phyloP scores from a whole-genome alignment of 345 rosid species.

The Moricandia moricandioides region DNA sequence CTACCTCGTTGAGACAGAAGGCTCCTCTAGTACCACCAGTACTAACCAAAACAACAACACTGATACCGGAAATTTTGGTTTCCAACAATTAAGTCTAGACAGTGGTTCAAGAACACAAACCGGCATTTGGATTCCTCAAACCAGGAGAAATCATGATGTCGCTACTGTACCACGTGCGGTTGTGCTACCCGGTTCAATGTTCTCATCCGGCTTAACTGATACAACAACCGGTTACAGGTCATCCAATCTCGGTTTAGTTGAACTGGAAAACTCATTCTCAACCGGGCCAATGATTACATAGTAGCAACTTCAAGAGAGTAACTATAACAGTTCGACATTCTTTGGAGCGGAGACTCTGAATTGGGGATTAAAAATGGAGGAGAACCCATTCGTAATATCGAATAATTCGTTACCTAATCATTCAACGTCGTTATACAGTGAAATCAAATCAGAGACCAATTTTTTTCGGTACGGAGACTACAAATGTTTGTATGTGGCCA shows the following conservation, averaged over 20 bases:
- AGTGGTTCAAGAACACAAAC: constrained; percentile 25
- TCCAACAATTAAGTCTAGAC: constrained; percentile 29
- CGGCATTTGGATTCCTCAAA: constrained; percentile 34
- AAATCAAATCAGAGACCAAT: constrained; percentile 69
- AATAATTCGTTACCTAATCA: constrained; percentile 50
- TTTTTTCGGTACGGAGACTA: constrained; percentile 40
- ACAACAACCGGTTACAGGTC: constrained; percentile 40
- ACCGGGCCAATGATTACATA: constrained; percentile 40
- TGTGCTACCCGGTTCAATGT: constrained; percentile 38
- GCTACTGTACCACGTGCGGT: constrained; percentile 39
- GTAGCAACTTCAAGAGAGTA: constrained; percentile 43
- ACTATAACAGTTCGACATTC: constrained; percentile 50
- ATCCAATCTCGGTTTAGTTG: constrained; percentile 27
- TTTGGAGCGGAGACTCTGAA: constrained; percentile 46
- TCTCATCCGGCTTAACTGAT: constrained; percentile 26
- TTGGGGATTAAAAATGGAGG: constrained; percentile 63
- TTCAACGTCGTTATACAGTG: constrained; percentile 52
- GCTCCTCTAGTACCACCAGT: constrained; percentile 44
- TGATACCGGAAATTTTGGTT: constrained; percentile 30
- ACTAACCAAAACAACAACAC: constrained; percentile 34
- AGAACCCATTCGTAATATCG: constrained; percentile 21
- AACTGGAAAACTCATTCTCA: constrained; percentile 37
- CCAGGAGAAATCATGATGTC: constrained; percentile 35
- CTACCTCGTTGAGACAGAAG: constrained; percentile 42
- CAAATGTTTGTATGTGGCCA: constrained; percentile 50